Percentiles rank a stretch among this genome's conserved stretches.
Evolutionary conservation across 2,329 filamentous ascomycete species (phyloP).

Genomic region (Exophiala sp.): DNA sequence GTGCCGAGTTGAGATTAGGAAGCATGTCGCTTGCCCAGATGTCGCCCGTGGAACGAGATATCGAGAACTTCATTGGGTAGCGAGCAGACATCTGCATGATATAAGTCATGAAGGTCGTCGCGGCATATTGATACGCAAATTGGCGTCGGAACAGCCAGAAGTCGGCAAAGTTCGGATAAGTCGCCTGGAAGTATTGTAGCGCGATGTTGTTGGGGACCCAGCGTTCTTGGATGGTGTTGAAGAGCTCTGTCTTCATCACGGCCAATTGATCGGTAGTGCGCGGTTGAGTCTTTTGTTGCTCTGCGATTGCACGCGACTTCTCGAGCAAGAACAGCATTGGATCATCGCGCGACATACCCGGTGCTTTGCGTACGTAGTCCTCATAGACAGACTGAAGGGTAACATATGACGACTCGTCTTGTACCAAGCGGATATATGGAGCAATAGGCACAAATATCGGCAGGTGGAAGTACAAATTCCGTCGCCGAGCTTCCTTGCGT

Average conservation of each 20-base stretch:
- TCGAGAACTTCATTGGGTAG: constrained; percentile 92
- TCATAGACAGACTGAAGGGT: constrained; percentile 94
- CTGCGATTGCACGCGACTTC: constrained; percentile 74
- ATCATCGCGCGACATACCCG: constrained; percentile 84
- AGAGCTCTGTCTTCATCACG: constrained; percentile 81
- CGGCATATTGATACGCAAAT: constrained; percentile 92
- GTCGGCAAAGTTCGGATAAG: constrained; percentile 83
- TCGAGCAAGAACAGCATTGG: constrained; percentile 94
- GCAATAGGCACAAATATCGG: constrained; percentile 94
- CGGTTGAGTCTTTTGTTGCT: constrained; percentile 56
- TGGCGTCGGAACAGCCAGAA: constrained; percentile 99
- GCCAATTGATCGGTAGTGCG: constrained; percentile 62
- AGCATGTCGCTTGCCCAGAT: constrained; percentile 96
- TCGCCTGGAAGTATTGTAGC: constrained; percentile 83
- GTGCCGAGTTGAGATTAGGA: constrained; percentile 77
- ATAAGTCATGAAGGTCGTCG: constrained; percentile 97
- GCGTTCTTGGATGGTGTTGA: constrained; percentile 88
- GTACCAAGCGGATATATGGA: constrained; percentile 89
- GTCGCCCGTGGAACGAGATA: constrained; percentile 80
- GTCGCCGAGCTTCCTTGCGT: constrained; percentile 89
- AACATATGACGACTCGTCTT: constrained; percentile 92
- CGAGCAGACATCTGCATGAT: constrained; percentile 95
- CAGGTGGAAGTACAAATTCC: constrained; percentile 93
- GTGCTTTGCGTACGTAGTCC: constrained; percentile 76
- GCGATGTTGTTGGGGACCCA: constrained; percentile 81